These are phyloP conservation scores for Vitis cinerea DNA, from an alignment of 164 flowering plant species.

Conservation along the genomic window DNA sequence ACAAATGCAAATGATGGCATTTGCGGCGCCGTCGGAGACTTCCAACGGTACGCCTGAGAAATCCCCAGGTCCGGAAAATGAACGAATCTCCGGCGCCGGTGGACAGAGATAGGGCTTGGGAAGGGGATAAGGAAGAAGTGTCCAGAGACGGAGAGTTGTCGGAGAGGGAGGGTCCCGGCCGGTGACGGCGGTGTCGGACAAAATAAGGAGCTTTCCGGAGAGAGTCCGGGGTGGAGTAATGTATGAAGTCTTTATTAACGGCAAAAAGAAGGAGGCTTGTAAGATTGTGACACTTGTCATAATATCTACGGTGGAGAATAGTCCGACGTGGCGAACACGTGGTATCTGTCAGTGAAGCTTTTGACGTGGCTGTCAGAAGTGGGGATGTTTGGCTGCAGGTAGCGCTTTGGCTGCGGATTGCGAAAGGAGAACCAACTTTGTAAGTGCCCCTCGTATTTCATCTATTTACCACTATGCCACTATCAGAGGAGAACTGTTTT, in stretches of 20 bases:
- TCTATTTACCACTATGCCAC: too few species aligned
- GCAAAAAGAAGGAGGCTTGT: conserved; percentile 5
- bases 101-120: neutral
- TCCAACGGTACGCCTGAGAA: neutral
- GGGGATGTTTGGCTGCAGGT: neutral
- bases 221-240: neutral
- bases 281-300: conserved; percentile 10
- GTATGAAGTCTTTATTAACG: neutral
- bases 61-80: neutral
- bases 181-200: neutral
- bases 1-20: neutral
- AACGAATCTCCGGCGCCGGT: neutral
- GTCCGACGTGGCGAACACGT: conserved; percentile 16
- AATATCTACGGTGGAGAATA: neutral
- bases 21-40: neutral
- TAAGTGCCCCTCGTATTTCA: neutral
- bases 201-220: conserved; percentile 2
- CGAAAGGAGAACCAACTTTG: neutral
- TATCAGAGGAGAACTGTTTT: too few species aligned
- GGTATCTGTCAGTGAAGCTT: neutral
- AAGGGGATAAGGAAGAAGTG: neutral
- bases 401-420: too few species aligned
- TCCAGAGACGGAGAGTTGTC: neutral
- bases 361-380: conserved; percentile 3
- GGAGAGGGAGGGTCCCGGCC: neutral